Evolutionary conservation across 2,329 filamentous ascomycete genomes (phyloP).

Genomic region (Phialophora expanda): DNA sequence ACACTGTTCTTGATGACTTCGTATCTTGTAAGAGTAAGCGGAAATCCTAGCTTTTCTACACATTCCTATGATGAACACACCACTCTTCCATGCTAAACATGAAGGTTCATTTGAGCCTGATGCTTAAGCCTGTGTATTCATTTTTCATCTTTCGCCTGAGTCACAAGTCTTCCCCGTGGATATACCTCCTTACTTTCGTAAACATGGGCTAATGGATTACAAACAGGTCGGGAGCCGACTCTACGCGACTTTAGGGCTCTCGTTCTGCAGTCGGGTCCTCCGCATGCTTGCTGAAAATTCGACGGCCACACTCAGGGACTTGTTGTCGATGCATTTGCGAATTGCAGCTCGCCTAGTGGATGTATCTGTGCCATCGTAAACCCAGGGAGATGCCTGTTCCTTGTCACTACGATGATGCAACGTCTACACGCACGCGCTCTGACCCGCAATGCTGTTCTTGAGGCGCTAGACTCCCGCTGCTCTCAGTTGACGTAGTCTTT

Average conservation of each 20-base stretch:
- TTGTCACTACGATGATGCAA: slow-evolving; percentile 4
- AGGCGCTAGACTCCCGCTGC: background rate
- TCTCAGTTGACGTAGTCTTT: slow-evolving; percentile 26
- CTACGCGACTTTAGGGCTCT: too few species aligned
- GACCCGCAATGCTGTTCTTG: background rate
- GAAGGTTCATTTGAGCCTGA: slow-evolving; percentile 54
- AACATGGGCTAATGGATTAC: background rate
- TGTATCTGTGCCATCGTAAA: background rate
- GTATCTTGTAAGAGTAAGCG: slow-evolving; percentile 25
- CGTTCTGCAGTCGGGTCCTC: too few species aligned
- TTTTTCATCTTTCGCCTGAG: slow-evolving; percentile 71
- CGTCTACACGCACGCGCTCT: background rate
- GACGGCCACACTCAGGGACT: too few species aligned
- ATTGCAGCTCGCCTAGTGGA: background rate
- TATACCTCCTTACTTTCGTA: background rate
- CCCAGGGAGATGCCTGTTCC: background rate
- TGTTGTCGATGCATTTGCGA: too few species aligned
- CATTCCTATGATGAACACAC: slow-evolving; percentile 57
- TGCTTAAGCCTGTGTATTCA: slow-evolving; percentile 63
- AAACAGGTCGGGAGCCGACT: background rate
- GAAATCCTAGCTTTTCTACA: slow-evolving; percentile 19
- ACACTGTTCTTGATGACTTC: slow-evolving; percentile 4
- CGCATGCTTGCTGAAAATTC: too few species aligned
- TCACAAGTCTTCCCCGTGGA: background rate
- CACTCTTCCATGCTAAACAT: slow-evolving; percentile 69